These are phyloP conservation scores for Globisporangium ultimum DNA, from an alignment of 352 stramenopile species.

Conservation along the genomic window DNA sequence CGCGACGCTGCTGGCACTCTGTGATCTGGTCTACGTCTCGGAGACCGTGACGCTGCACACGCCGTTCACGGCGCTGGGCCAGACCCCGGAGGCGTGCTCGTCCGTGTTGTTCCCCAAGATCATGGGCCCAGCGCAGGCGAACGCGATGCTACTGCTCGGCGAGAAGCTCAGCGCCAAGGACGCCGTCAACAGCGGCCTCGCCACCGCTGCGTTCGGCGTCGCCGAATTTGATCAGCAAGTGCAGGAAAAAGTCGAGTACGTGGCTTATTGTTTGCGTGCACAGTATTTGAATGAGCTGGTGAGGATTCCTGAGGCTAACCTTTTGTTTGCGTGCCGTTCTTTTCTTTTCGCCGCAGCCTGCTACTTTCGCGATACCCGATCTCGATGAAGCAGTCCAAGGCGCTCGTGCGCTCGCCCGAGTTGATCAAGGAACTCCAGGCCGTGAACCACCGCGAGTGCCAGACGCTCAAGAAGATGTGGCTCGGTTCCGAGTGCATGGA, in stretches of 20 bases:
- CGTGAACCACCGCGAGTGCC: slow-evolving; percentile 49
- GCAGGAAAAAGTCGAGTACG: slow-evolving; percentile 55
- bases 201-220: slow-evolving; percentile 50
- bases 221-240: slow-evolving; percentile 62
- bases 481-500: slow-evolving; percentile 70
- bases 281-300: too few species aligned
- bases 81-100: slow-evolving; percentile 90
- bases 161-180: slow-evolving; percentile 77
- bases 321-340: neutral
- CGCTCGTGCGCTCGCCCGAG: slow-evolving; percentile 44
- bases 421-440: slow-evolving; percentile 53
- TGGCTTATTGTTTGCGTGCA: slow-evolving; percentile 9
- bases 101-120: slow-evolving; percentile 82
- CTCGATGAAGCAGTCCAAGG: slow-evolving; percentile 62
- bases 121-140: slow-evolving; percentile 84
- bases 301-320: too few species aligned
- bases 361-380: slow-evolving; percentile 63
- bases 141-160: slow-evolving; percentile 86
- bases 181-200: slow-evolving; percentile 40
- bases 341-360: slow-evolving; percentile 20
- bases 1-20: slow-evolving; percentile 86
- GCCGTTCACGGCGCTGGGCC: slow-evolving; percentile 88
- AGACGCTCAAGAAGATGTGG: slow-evolving; percentile 75
- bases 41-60: slow-evolving; percentile 88
- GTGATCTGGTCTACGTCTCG: slow-evolving; percentile 89